These are phyloP conservation scores for Vinca major DNA, from an alignment of 305 asterid species.

Conservation along the genomic window DNA sequence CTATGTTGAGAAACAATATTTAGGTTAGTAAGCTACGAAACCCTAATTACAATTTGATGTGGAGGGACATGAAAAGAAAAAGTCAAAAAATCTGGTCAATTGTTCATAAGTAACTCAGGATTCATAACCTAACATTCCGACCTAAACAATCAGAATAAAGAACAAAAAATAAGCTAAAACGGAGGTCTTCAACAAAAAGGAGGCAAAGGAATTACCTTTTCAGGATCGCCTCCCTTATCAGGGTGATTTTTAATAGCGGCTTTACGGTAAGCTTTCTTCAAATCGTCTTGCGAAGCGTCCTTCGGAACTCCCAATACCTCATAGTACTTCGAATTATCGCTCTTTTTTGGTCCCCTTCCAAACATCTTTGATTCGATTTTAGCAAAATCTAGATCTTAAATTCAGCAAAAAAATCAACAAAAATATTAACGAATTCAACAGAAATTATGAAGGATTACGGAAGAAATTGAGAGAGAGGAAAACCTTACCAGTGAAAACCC, in stretches of 20 bases:
- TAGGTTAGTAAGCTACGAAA: no score
- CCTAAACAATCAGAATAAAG: background rate
- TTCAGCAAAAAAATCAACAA: background rate
- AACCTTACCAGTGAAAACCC: conserved; percentile 5
- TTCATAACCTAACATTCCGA: background rate
- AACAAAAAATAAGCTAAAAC: background rate
- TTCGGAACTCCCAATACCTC: conserved; percentile 64
- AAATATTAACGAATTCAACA: background rate
- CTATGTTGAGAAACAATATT: no score
- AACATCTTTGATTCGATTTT: conserved; percentile 42
- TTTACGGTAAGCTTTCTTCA: conserved; percentile 82
- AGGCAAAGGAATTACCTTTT: conserved; percentile 36
- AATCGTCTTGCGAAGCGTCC: conserved; percentile 62
- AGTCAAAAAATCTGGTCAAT: no score
- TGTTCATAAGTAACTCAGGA: no score
- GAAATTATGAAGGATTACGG: background rate
- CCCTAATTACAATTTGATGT: no score
- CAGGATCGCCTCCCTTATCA: conserved; percentile 91
- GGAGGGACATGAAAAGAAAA: no score
- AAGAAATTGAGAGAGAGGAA: background rate
- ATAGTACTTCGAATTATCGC: conserved; percentile 77
- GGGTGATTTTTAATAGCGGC: conserved; percentile 80
- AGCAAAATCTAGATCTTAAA: conserved; percentile 4
- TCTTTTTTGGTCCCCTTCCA: conserved; percentile 69
- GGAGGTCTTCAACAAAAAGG: background rate